Conservation (phyloP, 2,329 filamentous ascomycete genomes). For the Aspergillus hiratsukae region DNA sequence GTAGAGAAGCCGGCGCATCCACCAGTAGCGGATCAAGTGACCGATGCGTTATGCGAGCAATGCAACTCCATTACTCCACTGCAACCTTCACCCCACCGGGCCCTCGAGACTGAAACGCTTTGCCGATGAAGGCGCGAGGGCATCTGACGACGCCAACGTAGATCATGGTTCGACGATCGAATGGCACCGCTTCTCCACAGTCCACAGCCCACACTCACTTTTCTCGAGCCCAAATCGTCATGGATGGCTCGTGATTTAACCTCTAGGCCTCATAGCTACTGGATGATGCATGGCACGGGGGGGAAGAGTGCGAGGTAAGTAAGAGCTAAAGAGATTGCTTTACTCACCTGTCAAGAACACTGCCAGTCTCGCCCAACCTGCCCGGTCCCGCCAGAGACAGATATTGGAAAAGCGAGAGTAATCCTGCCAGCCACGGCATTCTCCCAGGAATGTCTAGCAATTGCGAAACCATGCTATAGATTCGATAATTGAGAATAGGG, state of each 20-base stretch:
- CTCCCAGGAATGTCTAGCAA: slow-evolving; percentile 69
- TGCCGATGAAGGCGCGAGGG: slow-evolving; percentile 12
- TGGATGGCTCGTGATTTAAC: slow-evolving; percentile 2
- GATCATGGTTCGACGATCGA: slow-evolving; percentile 32
- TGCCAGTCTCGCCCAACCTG: slow-evolving; percentile 67
- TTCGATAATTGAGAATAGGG: slow-evolving; percentile 70
- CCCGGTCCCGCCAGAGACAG: slow-evolving; percentile 69
- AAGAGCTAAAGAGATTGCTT: slow-evolving; percentile 10
- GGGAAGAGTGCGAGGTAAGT: background rate
- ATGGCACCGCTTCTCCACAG: slow-evolving; percentile 26
- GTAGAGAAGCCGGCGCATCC: slow-evolving; percentile 22
- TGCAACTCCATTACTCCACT: slow-evolving; percentile 25
- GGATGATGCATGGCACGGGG: slow-evolving; percentile 1
- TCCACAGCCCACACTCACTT: slow-evolving; percentile 16
- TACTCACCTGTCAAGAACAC: slow-evolving; percentile 86
- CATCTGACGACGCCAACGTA: slow-evolving; percentile 23
- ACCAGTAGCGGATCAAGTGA: slow-evolving; percentile 55
- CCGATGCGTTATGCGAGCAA: slow-evolving; percentile 53
- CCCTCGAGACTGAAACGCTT: slow-evolving; percentile 11
- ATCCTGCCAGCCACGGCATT: slow-evolving; percentile 86
- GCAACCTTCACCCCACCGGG: slow-evolving; percentile 16
- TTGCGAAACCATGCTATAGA: slow-evolving; percentile 70
- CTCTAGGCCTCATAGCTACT: slow-evolving; percentile 9
- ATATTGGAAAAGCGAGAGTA: slow-evolving; percentile 71
- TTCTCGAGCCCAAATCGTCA: background rate